A percentile compares a stretch with the other conserved stretches of the same genome.
phyloP scores from a whole-genome alignment of 2,329 filamentous ascomycete genomes.

The Arthrobotrys musiformis region DNA sequence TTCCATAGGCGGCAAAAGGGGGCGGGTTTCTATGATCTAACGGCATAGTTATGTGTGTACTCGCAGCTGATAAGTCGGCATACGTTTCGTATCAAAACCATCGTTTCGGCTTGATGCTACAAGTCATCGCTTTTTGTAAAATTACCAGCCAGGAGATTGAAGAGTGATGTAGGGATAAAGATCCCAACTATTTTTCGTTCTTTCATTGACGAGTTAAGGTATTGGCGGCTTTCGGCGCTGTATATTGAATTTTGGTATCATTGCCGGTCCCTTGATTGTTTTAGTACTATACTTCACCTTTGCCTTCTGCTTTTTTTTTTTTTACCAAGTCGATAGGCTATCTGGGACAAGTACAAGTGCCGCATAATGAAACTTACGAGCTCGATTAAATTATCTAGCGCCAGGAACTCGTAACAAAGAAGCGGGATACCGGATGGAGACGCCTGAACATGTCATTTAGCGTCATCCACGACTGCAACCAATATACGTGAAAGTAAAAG shows the following conservation, averaged over 20 bases:
- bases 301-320: too few relatives aligned
- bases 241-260: background rate
- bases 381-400: background rate
- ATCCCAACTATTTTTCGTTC: background rate
- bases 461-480: too few relatives aligned
- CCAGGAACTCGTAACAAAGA: background rate
- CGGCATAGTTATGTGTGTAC: too few relatives aligned
- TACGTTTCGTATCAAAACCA: background rate
- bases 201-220: background rate
- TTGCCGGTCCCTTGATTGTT: background rate
- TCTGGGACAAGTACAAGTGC: background rate
- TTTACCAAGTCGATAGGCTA: background rate
- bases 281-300: too few relatives aligned
- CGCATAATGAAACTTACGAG: background rate
- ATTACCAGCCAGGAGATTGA: background rate
- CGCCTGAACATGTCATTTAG: background rate
- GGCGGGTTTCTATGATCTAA: too few relatives aligned
- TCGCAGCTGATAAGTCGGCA: too few relatives aligned
- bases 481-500: too few relatives aligned
- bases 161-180: background rate
- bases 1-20: too few relatives aligned
- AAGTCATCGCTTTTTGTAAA: background rate
- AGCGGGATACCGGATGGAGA: background rate
- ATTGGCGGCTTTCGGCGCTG: background rate
- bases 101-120: background rate